Base-by-base conservation (phyloP, 139 green algal species). In the Ettlia oleoabundans region DNA sequence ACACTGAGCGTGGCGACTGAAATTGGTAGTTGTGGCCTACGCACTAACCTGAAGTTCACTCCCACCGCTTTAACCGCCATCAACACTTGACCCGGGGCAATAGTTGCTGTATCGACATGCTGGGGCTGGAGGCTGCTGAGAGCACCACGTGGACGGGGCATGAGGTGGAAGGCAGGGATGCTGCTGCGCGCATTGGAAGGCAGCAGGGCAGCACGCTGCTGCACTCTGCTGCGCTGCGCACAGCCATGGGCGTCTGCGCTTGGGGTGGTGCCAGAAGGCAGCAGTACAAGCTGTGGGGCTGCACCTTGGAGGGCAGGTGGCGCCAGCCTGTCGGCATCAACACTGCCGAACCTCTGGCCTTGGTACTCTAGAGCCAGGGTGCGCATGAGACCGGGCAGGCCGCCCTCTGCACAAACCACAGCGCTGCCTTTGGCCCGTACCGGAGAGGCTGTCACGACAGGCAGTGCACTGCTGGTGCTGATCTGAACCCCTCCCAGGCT, bases 1-100 rank as follows among this genome's bases (percentile, higher is more conserved):
- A n/a, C n/a, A n/a, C n/a, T n/a, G n/a, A n/a, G n/a, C n/a, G n/a
- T n/a, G n/a, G n/a, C n/a, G n/a, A n/a, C n/a, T n/a, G n/a, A n/a
- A n/a, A n/a, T n/a, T n/a, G n/a, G n/a, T n/a, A n/a, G n/a, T n/a
- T n/a, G n/a, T n/a, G n/a, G n/a, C n/a, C n/a, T n/a, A n/a, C n/a
- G n/a, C n/a, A n/a, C n/a, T 33, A 52, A 84, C 63, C 93, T 84
- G 92, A 97, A 98, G 85, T 98, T 98, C 63, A 98, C 80, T 3
- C 94, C 94, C 40, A 97, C 91, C 21, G 93, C 94, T 51, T 84
- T 86, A 15, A 97, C 93, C 15, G 82, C 71, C 42, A 97, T 38
- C 32, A 88, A 42, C 67, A 89, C 58, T 26, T 86, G 79, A 8
- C 86, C 79, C 5, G 80, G 70, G 0, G 53, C 80, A 8, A 78